Percentiles rank a stretch among this genome's conserved stretches.
Evolutionary conservation across 805 yeast species (phyloP).

Genomic region (Kazachstania bromeliacearum): DNA sequence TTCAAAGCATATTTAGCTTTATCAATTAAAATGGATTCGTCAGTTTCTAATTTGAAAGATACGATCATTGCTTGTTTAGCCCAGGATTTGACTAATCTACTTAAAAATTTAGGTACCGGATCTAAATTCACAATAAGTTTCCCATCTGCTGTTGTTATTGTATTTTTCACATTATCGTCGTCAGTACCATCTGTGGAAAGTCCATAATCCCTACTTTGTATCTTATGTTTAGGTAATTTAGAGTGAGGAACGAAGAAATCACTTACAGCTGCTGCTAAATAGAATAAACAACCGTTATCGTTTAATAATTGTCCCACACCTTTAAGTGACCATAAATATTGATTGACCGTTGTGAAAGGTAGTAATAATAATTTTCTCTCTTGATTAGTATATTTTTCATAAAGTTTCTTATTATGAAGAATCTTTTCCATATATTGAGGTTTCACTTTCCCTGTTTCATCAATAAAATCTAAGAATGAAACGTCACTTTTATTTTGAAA

Average conservation of each 20-base stretch:
- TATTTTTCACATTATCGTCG: conserved; percentile 6
- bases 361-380: conserved; percentile 40
- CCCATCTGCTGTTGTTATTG: conserved; percentile 36
- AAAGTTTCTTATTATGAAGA: conserved; percentile 43
- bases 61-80: conserved; percentile 92
- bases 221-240: conserved; percentile 85
- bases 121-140: conserved; percentile 78
- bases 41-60: conserved; percentile 91
- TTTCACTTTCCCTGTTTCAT: conserved; percentile 47
- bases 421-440: conserved; percentile 52
- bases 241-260: conserved; percentile 89
- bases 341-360: conserved; percentile 93
- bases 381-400: conserved; percentile 23
- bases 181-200: conserved; percentile 19
- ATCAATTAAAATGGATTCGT: conserved; percentile 51
- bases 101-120: conserved; percentile 91
- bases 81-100: conserved; percentile 85
- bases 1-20: conserved; percentile 75
- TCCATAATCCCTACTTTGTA: conserved; percentile 66
- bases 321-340: conserved; percentile 77
- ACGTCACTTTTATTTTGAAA: conserved; percentile 68
- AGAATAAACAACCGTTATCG: conserved; percentile 60
- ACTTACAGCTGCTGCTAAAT: conserved; percentile 94
- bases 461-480: conserved; percentile 79
- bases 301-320: conserved; percentile 53